Conservation (phyloP, 2,329 filamentous ascomycete species). For the Teratosphaeria epicoccoides region DNA sequence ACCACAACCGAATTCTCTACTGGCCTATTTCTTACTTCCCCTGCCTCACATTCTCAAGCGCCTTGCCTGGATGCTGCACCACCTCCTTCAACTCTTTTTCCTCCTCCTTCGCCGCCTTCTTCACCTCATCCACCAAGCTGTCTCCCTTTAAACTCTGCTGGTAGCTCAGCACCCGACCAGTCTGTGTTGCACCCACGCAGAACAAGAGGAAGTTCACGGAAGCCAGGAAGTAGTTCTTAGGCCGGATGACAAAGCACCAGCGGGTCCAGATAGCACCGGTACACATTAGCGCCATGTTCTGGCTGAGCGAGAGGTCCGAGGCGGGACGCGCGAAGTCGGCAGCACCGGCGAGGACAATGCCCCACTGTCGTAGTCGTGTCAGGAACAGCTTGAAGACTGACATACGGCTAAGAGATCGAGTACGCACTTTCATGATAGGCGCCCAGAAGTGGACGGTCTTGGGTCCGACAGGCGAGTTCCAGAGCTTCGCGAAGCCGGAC, state of each 20-base stretch:
- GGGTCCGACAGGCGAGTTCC: constrained; percentile 39
- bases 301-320: constrained; percentile 83
- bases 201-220: constrained; percentile 98
- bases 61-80: constrained; percentile 5
- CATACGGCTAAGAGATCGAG: background rate
- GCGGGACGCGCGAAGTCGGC: constrained; percentile 85
- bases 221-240: constrained; percentile 82
- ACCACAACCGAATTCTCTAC: no score
- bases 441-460: constrained; percentile 98
- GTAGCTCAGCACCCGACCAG: constrained; percentile 62
- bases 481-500: constrained; percentile 58
- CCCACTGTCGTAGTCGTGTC: constrained; percentile 53
- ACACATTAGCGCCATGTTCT: constrained; percentile 80
- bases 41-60: background rate
- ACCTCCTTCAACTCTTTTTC: constrained; percentile 4
- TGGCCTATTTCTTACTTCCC: no score
- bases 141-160: constrained; percentile 50
- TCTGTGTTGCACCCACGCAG: constrained; percentile 73
- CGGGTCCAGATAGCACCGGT: constrained; percentile 96
- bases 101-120: constrained; percentile 7
- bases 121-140: constrained; percentile 21
- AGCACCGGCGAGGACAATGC: constrained; percentile 80
- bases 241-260: constrained; percentile 96
- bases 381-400: background rate
- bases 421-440: constrained; percentile 78